These are phyloP conservation scores for Bruguiera parviflora DNA, from an alignment of 345 rosid species.

Conservation along the genomic window DNA sequence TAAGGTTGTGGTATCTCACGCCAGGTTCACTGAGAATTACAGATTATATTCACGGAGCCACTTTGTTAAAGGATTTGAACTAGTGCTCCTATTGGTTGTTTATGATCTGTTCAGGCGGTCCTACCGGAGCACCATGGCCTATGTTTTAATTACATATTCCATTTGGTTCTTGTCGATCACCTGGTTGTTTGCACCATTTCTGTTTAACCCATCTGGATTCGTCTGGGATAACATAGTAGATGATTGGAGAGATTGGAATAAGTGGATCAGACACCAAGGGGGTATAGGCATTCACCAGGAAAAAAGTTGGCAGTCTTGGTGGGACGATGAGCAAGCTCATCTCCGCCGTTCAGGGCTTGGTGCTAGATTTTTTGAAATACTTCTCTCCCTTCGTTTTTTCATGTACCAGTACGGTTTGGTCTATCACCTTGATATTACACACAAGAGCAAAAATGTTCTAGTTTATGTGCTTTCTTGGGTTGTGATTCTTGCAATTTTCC, in stretches of 20 bases:
- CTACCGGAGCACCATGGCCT: conserved; percentile 81
- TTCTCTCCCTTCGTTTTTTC: conserved; percentile 81
- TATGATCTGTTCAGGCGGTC: conserved; percentile 84
- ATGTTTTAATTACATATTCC: conserved; percentile 75
- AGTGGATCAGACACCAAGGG: conserved; percentile 93
- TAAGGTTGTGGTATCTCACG: conserved; percentile 88
- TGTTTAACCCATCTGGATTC: conserved; percentile 91
- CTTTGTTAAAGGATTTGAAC: conserved; percentile 90
- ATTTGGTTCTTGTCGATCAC: conserved; percentile 95
- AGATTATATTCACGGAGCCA: conserved; percentile 93
- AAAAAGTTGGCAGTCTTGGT: conserved; percentile 99
- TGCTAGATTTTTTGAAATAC: conserved; percentile 66
- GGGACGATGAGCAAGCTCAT: conserved; percentile 89
- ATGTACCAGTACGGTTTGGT: conserved; percentile 96
- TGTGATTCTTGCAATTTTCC: conserved; percentile 73
- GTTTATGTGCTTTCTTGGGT: conserved; percentile 93
- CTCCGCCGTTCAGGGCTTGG: conserved; percentile 67
- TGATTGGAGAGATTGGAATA: conserved; percentile 98
- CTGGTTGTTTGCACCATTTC: conserved; percentile 93
- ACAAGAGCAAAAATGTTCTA: conserved; percentile 67
- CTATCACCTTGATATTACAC: conserved; percentile 95
- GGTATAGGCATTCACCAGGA: conserved; percentile 93
- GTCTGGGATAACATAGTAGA: conserved; percentile 86
- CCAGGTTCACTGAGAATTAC: conserved; percentile 85
- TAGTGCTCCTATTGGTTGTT: conserved; percentile 64